Evolutionary conservation across 2,329 filamentous ascomycete species (phyloP).

Genomic region (Daldinia sp.): DNA sequence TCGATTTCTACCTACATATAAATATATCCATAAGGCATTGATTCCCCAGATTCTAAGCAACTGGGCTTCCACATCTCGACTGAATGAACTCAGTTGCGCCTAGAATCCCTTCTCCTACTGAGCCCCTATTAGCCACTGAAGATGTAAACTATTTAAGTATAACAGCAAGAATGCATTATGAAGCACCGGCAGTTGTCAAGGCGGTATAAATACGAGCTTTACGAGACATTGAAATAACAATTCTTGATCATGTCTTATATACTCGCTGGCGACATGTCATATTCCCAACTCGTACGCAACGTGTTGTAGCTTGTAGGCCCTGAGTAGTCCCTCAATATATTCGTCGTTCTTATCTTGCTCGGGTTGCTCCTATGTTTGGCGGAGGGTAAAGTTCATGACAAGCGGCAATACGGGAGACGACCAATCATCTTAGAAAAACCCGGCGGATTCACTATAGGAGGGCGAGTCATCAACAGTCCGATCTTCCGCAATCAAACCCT

Average conservation of each 20-base stretch:
- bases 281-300: not conserved
- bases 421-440: conserved; percentile 44
- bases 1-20: not conserved
- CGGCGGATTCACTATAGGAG: conserved; percentile 48
- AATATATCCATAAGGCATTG: not conserved
- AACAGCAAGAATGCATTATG: conserved; percentile 6
- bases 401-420: conserved; percentile 8
- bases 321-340: conserved; percentile 7
- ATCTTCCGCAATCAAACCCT: conserved; percentile 44
- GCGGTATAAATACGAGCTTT: not conserved
- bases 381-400: not conserved
- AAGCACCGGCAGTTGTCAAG: conserved; percentile 21
- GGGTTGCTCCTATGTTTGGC: not conserved
- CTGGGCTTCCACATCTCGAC: conserved; percentile 5
- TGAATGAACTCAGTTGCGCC: conserved; percentile 8
- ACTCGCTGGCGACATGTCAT: not conserved
- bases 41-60: conserved; percentile 8
- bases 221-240: not conserved
- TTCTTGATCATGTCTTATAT: not conserved
- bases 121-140: conserved; percentile 14
- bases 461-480: conserved; percentile 45
- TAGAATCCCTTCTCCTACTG: not conserved
- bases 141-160: not conserved
- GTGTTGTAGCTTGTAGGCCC: not conserved
- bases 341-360: not conserved